Evolutionary conservation across 2,329 filamentous ascomycete genomes (phyloP), one percentile per base, ranked within the genome.

Genomic region (Cercospora janseana): DNA sequence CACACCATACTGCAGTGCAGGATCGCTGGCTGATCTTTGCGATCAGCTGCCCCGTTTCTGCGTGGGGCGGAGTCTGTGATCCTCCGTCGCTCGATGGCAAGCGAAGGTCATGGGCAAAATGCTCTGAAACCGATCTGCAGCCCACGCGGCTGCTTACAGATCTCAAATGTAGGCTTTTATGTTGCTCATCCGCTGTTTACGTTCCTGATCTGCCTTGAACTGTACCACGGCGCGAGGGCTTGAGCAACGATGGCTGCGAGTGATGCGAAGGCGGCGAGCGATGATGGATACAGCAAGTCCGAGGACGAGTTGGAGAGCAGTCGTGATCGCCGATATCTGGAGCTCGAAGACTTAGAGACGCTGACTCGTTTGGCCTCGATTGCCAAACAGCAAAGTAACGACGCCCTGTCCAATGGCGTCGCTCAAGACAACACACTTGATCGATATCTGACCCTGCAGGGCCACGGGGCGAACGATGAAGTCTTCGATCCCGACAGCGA

Each of bases 401-500:
- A 23, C 10, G 34, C 34, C 10, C 13, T 38, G 18, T 21, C 18
- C 15, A 38, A 24, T 10, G 12, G 16, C 4, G 13, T 20, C 0
- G 20, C 43, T 9, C 32, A 18, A n/a, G 20, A 35, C 5, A 24
- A 35, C 15, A 21, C 43, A 18, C 27, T 46, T 6, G 43, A 46
- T 37, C 43, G 43, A 26, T 46, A 35, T 29, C n/a, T 21, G n/a
- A 46, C 43, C 6, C 12, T 46, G 20, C 28, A 46, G 18, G 43
- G 43, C 1, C 6, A 24, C 10, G 21, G 31, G 4, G 29, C 28
- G 5, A 31, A 46, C 29, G 43, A 46, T 13, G 31, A 37, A n/a
- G 29, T 46, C n/a, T 46, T 46, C 20, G 23, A 46, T 8, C 43
- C 43, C 18, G 23, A 18, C 28, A 46, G 43, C 16, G 43, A 46